A percentile compares a stretch with the other conserved stretches of the same genome.
These are phyloP conservation scores for Rhododendron vialii DNA, from an alignment of 148 eudicot genomes.

Conservation along the genomic window DNA sequence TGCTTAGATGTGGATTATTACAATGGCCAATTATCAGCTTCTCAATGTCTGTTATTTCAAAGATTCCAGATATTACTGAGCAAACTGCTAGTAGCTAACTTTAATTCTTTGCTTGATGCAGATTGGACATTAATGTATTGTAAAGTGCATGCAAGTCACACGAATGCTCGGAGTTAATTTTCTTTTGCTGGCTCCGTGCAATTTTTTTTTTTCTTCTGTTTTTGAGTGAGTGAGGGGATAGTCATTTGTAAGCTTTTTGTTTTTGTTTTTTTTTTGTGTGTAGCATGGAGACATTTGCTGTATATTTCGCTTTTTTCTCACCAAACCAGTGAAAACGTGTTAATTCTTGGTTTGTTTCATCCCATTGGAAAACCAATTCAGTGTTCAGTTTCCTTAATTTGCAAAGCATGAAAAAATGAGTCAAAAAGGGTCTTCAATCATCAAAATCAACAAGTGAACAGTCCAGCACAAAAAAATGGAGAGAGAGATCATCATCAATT, in stretches of 20 bases:
- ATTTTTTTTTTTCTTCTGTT: neutral
- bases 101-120: neutral
- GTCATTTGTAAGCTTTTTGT: neutral
- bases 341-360: neutral
- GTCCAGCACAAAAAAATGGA: too few species aligned
- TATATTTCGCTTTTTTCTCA: neutral
- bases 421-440: neutral
- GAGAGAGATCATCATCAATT: too few species aligned
- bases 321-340: neutral
- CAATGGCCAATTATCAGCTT: neutral
- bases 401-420: neutral
- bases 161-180: neutral
- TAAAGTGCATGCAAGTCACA: neutral
- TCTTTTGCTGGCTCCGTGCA: neutral
- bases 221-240: neutral
- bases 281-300: neutral
- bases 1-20: neutral
- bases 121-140: neutral
- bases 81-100: neutral
- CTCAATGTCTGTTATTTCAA: neutral
- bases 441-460: neutral
- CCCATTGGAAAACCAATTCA: neutral
- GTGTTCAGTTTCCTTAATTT: neutral
- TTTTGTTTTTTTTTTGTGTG: too few species aligned
- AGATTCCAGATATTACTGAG: neutral